Evolutionary conservation across 2,329 filamentous ascomycete species (phyloP).

Genomic region (Elsinoe australis): DNA sequence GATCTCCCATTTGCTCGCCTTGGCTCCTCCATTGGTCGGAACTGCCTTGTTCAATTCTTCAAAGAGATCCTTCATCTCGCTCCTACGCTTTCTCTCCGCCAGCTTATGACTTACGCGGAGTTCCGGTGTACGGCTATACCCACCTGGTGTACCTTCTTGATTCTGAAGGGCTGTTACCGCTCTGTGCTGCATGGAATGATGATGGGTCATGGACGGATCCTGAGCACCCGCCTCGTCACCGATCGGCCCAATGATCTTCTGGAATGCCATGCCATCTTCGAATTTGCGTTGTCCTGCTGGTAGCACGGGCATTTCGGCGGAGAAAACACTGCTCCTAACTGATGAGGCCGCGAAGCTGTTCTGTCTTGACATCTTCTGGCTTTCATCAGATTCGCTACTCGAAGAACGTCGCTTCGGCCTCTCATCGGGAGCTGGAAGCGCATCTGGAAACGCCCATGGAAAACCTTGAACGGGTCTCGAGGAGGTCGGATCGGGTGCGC

Average conservation of each 20-base stretch:
- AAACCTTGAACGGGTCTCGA: slow-evolving; percentile 75
- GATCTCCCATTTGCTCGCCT: slow-evolving; percentile 86
- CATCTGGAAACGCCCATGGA: slow-evolving; percentile 75
- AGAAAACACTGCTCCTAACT: slow-evolving; percentile 71
- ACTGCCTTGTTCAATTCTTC: slow-evolving; percentile 71
- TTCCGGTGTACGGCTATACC: slow-evolving; percentile 76
- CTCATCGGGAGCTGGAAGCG: slow-evolving; percentile 43
- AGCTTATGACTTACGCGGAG: slow-evolving; percentile 77
- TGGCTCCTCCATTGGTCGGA: slow-evolving; percentile 72
- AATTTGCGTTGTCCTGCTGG: slow-evolving; percentile 63
- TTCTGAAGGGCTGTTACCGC: slow-evolving; percentile 56
- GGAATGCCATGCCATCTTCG: slow-evolving; percentile 48
- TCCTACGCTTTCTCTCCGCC: slow-evolving; percentile 72
- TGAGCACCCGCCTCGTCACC: slow-evolving; percentile 13
- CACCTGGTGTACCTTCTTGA: slow-evolving; percentile 49
- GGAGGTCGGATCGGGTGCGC: slow-evolving; percentile 57
- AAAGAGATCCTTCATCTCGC: slow-evolving; percentile 83
- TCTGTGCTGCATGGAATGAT: slow-evolving; percentile 69
- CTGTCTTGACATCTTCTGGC: slow-evolving; percentile 54
- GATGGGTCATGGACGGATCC: slow-evolving; percentile 50
- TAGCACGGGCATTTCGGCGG: slow-evolving; percentile 64
- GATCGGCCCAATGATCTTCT: slow-evolving; percentile 15
- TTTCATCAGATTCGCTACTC: slow-evolving; percentile 42
- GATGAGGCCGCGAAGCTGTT: slow-evolving; percentile 72
- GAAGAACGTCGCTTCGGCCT: slow-evolving; percentile 33